These are phyloP conservation scores for Aspergillus versicolor DNA, from an alignment of 2,329 filamentous ascomycete species.

Conservation along the genomic window DNA sequence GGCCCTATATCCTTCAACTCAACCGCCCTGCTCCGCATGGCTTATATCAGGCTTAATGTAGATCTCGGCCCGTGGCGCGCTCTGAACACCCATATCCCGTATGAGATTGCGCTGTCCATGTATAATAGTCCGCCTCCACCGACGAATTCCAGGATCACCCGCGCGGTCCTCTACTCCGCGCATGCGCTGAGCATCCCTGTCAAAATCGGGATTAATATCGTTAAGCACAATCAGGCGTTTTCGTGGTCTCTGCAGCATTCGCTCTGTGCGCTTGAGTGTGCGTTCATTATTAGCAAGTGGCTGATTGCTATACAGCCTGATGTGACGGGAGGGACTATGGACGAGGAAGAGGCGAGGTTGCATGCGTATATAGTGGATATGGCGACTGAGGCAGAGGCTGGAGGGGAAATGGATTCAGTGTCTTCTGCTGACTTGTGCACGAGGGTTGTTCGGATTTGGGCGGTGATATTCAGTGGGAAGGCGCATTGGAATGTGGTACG, in stretches of 20 bases:
- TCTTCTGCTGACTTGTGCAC: not conserved
- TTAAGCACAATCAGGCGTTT: constrained; percentile 15
- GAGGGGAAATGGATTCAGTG: no score
- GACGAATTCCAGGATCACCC: not conserved
- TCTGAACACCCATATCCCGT: not conserved
- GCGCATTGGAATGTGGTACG: not conserved
- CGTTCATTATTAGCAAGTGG: constrained; percentile 40
- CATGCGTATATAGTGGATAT: not conserved
- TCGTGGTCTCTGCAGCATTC: constrained; percentile 22
- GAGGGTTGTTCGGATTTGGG: not conserved
- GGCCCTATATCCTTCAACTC: constrained; percentile 16
- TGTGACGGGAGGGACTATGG: no score
- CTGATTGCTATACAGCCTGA: not conserved
- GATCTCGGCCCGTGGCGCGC: constrained; percentile 5
- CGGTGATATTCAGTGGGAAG: not conserved
- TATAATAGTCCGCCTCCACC: not conserved
- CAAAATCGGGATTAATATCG: constrained; percentile 6
- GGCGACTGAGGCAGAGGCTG: not conserved
- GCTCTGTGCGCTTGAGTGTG: constrained; percentile 23
- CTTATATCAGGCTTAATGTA: constrained; percentile 13
- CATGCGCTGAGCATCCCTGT: constrained; percentile 16
- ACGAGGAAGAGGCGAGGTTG: not conserved
- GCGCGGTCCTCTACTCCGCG: constrained; percentile 10
- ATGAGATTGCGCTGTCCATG: not conserved
- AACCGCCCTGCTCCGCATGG: constrained; percentile 15